phyloP scores from a whole-genome alignment of 768 basidiomycete species.

The Butyriboletus loyo region DNA sequence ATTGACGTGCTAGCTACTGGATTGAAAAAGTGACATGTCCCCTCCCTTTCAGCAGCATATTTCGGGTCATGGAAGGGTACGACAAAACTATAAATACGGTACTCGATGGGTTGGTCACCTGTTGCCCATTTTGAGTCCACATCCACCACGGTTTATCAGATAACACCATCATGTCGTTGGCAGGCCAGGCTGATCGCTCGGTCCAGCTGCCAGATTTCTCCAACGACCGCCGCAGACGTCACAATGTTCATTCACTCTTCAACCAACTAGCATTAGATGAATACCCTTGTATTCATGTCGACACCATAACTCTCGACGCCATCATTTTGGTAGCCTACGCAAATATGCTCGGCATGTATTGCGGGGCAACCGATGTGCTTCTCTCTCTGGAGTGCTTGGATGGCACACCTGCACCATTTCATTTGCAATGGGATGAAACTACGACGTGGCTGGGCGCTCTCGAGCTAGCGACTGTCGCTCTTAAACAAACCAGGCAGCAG shows the following conservation, averaged over 20 bases:
- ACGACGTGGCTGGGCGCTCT: constrained; percentile 17
- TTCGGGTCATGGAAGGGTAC: not conserved
- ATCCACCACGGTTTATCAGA: too few species aligned
- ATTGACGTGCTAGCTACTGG: not conserved
- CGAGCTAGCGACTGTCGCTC: constrained; percentile 1
- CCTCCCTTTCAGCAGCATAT: not conserved
- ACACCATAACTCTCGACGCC: constrained; percentile 3
- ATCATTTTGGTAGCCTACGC: constrained; percentile 21
- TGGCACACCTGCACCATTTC: constrained; percentile 6
- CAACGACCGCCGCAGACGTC: constrained; percentile 11
- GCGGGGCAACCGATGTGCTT: constrained; percentile 17
- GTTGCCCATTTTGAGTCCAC: too few species aligned
- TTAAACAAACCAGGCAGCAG: not conserved
- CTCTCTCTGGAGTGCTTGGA: constrained; percentile 12
- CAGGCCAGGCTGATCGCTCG: not conserved
- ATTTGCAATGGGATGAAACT: constrained; percentile 16
- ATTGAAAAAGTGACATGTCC: not conserved
- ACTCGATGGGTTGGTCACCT: too few species aligned
- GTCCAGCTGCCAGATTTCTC: constrained; percentile 22
- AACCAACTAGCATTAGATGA: constrained; percentile 3
- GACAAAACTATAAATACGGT: not conserved
- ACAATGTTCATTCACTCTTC: not conserved
- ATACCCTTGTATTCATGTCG: not conserved
- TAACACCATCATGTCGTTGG: constrained; percentile 5
- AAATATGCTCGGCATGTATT: constrained; percentile 23